Percentiles rank a stretch among this genome's conserved stretches.
phyloP scores from a whole-genome alignment of 331 rosid species.

The Saraca asoca region DNA sequence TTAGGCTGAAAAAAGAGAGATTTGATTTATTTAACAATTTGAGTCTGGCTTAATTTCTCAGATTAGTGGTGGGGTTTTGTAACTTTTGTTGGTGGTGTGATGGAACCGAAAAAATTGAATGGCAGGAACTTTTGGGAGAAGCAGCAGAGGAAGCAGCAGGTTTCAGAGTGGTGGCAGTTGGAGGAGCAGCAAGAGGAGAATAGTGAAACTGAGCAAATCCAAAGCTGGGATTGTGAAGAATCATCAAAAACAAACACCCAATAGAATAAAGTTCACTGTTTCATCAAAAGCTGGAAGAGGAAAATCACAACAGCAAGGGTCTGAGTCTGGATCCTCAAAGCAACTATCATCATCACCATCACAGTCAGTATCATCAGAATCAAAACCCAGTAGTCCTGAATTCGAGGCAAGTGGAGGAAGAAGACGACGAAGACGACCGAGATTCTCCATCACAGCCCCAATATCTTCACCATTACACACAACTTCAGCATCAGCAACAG shows the following conservation, averaged over 20 bases:
- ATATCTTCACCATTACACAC: constrained; percentile 23
- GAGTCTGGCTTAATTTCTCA: constrained; percentile 30
- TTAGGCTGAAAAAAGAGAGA: constrained; percentile 51
- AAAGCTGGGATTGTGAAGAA: constrained; percentile 29
- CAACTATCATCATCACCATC: constrained; percentile 43
- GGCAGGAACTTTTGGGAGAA: constrained; percentile 62
- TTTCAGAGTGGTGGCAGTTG: constrained; percentile 51
- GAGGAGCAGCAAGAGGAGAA: constrained; percentile 37
- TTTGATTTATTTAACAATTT: constrained; percentile 23
- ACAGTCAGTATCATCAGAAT: constrained; percentile 23
- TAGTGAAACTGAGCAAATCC: background rate
- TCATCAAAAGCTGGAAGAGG: constrained; percentile 78
- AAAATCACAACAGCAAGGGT: constrained; percentile 43
- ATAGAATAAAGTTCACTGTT: constrained; percentile 36
- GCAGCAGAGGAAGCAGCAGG: constrained; percentile 33
- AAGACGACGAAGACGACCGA: constrained; percentile 26
- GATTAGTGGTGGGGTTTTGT: background rate
- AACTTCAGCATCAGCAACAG: constrained; percentile 26
- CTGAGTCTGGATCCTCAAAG: constrained; percentile 88
- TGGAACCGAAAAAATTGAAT: constrained; percentile 74
- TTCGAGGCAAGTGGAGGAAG: constrained; percentile 39
- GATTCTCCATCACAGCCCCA: constrained; percentile 33
- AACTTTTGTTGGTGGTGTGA: constrained; percentile 28
- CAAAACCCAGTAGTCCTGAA: constrained; percentile 37
- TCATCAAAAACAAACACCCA: constrained; percentile 18